Conservation (phyloP, 129 eudicot genomes). For the Lactuca saligna region DNA sequence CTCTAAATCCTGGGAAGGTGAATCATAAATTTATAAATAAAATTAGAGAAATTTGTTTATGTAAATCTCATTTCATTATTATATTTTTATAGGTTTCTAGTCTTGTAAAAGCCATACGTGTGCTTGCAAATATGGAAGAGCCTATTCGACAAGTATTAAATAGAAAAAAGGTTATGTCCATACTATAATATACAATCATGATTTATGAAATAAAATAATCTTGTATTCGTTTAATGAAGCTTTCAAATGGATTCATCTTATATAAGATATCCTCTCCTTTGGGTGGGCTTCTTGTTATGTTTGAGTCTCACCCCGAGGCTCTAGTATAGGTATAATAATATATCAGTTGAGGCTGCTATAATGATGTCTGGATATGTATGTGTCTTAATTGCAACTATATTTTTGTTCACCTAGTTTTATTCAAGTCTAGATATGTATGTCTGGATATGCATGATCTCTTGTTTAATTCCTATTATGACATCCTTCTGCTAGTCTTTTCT, state of each 20-base stretch:
- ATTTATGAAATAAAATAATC: background rate
- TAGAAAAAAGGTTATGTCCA: slow-evolving; percentile 69
- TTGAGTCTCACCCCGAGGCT: slow-evolving; percentile 98
- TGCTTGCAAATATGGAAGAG: slow-evolving; percentile 93
- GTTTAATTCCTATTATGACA: too few species aligned
- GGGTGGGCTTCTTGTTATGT: slow-evolving; percentile 91
- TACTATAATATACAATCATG: background rate
- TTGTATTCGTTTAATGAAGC: slow-evolving; percentile 40
- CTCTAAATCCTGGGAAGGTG: slow-evolving; percentile 72
- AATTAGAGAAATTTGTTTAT: background rate
- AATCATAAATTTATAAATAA: background rate
- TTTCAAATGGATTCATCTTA: slow-evolving; percentile 76
- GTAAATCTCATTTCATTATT: background rate
- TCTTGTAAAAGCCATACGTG: slow-evolving; percentile 85
- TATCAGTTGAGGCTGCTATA: background rate
- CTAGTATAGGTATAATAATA: slow-evolving; percentile 69
- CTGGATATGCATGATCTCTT: too few species aligned
- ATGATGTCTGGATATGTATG: background rate
- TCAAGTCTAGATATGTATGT: background rate
- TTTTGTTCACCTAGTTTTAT: background rate
- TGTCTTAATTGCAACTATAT: slow-evolving; percentile 9
- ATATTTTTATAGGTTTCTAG: slow-evolving; percentile 45
- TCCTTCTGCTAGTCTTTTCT: background rate
- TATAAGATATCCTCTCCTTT: slow-evolving; percentile 87
- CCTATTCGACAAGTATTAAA: slow-evolving; percentile 78